Evolutionary conservation across 2,329 filamentous ascomycete genomes (phyloP), one percentile per base, ranked within the genome.

Genomic region (Pestalotiopsis sp.): DNA sequence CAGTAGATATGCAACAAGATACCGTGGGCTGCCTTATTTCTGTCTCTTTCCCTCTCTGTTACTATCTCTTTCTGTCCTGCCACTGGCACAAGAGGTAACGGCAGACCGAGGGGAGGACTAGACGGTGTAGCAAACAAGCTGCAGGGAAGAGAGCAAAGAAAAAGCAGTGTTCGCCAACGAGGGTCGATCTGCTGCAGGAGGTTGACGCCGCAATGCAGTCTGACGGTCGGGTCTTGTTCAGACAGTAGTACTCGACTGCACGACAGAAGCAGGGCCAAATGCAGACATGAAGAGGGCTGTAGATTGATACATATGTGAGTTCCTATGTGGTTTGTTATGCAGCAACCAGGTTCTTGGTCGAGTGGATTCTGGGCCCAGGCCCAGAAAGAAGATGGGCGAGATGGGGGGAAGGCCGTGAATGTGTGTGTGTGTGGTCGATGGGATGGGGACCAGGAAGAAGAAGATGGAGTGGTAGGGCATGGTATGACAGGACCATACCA

Each of bases 231-330:
- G 72, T 57, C 66, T 72, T 72, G 72, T 76, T 72, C 71, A 75
- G 71, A 75, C 74, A 74, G 72, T 73, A 73, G 74, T 75, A 78
- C 75, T 72, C 77, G 73, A 77, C 71, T 36, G 72, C 75, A 77
- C 73, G 70, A 72, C 74, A 72, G 74, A 74, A 74, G 72, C 72
- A 74, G 72, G 71, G 70, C 73, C 71, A 72, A 74, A 75, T 70
- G 72, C 71, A 75, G 75, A 73, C 74, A 75, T 78, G 76, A 52
- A 52, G 77, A 78, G 75, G 77, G 71, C 72, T 69, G 72, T 78
- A 76, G 75, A 72, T 73, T 74, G 74, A 73, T 81, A 79, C 79
- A 79, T 80, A 80, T 79, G 77, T 77, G 79, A 75, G 75, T 77
- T 73, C 78, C 45, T 52, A 52, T 52, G 45, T 5, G 31, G 45